Base-by-base conservation (phyloP, 2,329 filamentous ascomycete genomes). In the Tolypocladium endophyticum region DNA sequence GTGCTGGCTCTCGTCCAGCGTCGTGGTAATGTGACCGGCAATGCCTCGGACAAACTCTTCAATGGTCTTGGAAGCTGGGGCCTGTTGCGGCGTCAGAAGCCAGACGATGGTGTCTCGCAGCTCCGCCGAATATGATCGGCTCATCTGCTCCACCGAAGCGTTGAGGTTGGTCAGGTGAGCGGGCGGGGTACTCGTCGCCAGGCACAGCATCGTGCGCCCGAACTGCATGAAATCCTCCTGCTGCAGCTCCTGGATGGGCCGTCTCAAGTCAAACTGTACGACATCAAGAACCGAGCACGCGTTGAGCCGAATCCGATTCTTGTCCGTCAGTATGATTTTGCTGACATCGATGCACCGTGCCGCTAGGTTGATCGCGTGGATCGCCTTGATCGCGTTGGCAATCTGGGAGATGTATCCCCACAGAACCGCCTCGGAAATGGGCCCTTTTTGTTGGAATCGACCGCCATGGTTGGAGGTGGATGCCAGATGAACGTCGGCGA, bases 321-420 rank as follows among this genome's bases (percentile, higher is more conserved):
- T 96, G 53, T 91, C 89, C 0, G 93, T 97, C 28, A 97, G 71
- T 20, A 99, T 81, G 60, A 99, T 87, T 72, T 97, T 97, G 74
- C 85, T 93, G 16, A 90, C 81, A 61, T 94, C 90, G 54, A 99
- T 85, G 58, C 93, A 88, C 56, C 92, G 84, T 43, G 92, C 93
- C 28, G 94, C 93, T 47, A 97, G 79, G 25, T 89, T 89, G 59
- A 82, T 84, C 16, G 82, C 81, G 70, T 99, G 94, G 45, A 99
- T 93, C 0, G 89, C 83, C 70, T 90, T 93, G 41, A 99, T 77
- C 1, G 90, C 94, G 64, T 89, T 94, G 45, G 91, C 87, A 62
- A 99, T 87, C 72, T 99, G 94, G 7, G 92, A 88, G 61, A 97
- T 85, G 71, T 97, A 99, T 53, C 86, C 85, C 94, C 94, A 99